Base-by-base conservation (phyloP, 495 filamentous ascomycete species). In the Penicillium goetzii region DNA sequence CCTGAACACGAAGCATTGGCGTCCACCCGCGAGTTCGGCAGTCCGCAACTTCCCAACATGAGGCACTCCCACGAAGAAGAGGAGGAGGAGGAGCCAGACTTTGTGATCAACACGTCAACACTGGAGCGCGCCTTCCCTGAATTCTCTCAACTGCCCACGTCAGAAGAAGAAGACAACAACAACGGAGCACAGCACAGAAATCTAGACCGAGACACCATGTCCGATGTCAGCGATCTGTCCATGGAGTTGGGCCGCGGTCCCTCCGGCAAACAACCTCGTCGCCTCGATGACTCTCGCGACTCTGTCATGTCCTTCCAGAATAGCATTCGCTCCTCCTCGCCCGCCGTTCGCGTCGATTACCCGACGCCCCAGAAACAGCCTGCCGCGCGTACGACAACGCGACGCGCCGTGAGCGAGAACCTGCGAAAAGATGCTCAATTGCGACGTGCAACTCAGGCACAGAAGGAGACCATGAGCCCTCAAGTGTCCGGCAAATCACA, bases 91-190 rank as follows among this genome's bases (percentile, higher is more conserved):
- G 79, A 83, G 52, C 79, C 78, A 11, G 79, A 83, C 50, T 83
- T 77, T 58, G 75, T 73, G 34, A 80, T 89, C 67, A 85, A 89
- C 75, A 89, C 86, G 8, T 89, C 86, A 10, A 86, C 81, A 38
- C 77, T 89, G 49, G 84, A 83, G 25, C 83, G 81, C 66, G 80
- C 83, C 56, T 89, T 89, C 72, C 88, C 88, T 25, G 82, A 89
- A 65, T 89, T 84, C 59, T 81, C 81, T 9, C 75, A 80, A 60
- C 65, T 78, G 9, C 72, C 74, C 33, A 74, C 77, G 3, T 81
- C 80, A 2, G 76, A 79, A 51, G 78, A 79, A 33, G 69, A 72
- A 51, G 62, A 67, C 59, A 52, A 59, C 5, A 52, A 60, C 5
- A 43, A 60, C 34, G 32, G 21, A 10, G 21, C 52, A 59, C 19